Evolutionary conservation across 2,329 filamentous ascomycete species (phyloP).

Genomic region (Talaromyces sp.): DNA sequence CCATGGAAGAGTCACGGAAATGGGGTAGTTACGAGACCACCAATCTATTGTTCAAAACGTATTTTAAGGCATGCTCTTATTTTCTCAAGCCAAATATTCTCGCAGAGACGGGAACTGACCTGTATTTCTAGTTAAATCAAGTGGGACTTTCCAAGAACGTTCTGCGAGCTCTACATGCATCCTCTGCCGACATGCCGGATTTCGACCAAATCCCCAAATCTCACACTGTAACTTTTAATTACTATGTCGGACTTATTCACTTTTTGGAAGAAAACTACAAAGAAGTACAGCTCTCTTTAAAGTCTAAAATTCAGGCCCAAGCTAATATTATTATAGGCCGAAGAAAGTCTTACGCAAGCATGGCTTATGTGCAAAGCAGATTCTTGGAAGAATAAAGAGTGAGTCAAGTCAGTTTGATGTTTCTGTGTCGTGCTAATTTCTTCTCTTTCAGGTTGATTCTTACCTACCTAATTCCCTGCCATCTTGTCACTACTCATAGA

Average conservation of each 20-base stretch:
- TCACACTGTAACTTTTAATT: constrained; percentile 92
- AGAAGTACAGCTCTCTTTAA: constrained; percentile 49
- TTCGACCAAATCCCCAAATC: constrained; percentile 77
- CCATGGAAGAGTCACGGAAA: constrained; percentile 84
- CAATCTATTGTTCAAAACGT: constrained; percentile 95
- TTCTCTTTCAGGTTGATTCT: constrained; percentile 65
- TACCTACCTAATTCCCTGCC: constrained; percentile 90
- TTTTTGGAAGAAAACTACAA: constrained; percentile 93
- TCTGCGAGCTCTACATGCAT: constrained; percentile 73
- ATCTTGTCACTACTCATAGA: constrained; percentile 79
- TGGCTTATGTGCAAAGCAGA: constrained; percentile 74
- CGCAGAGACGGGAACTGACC: neutral
- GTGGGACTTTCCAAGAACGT: constrained; percentile 87
- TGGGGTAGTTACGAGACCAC: constrained; percentile 96
- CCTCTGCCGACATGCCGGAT: constrained; percentile 71
- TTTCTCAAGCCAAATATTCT: neutral
- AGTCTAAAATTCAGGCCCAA: neutral
- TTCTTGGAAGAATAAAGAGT: constrained; percentile 75
- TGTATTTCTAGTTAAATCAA: constrained; percentile 60
- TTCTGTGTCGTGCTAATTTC: constrained; percentile 17
- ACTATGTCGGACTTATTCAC: constrained; percentile 87
- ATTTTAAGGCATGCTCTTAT: constrained; percentile 63
- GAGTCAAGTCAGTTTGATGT: constrained; percentile 25
- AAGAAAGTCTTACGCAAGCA: constrained; percentile 72
- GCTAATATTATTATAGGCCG: constrained; percentile 51